phyloP scores from a whole-genome alignment of 169 alveolate species.

The Plasmodium gonderi region DNA sequence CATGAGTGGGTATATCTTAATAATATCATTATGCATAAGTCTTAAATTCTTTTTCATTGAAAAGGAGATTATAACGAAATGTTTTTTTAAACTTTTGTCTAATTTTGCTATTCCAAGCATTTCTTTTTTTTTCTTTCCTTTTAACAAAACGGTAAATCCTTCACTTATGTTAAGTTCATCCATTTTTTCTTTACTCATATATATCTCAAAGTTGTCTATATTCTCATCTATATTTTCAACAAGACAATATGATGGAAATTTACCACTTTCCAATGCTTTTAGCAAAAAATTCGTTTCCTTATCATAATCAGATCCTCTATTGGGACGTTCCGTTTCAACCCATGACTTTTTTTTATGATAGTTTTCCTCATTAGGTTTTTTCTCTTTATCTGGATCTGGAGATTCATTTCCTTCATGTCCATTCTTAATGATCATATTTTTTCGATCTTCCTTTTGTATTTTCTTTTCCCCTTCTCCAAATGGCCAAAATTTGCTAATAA shows the following conservation, averaged over 20 bases:
- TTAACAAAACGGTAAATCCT: slow-evolving; percentile 38
- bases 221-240: slow-evolving; percentile 56
- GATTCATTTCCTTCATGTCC: neutral
- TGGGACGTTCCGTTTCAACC: neutral
- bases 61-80: slow-evolving; percentile 37
- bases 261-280: slow-evolving; percentile 51
- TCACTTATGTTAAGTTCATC: slow-evolving; percentile 27
- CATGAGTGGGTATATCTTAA: slow-evolving; percentile 26
- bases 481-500: neutral
- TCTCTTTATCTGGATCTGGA: neutral
- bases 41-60: slow-evolving; percentile 53
- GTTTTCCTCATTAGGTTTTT: neutral
- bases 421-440: neutral
- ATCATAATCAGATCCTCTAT: neutral
- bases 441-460: neutral
- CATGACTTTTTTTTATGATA: neutral
- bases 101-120: slow-evolving; percentile 31
- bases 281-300: slow-evolving; percentile 29
- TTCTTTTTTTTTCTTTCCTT: slow-evolving; percentile 55
- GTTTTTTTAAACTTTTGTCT: slow-evolving; percentile 4
- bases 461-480: neutral
- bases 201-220: slow-evolving; percentile 49
- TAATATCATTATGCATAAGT: slow-evolving; percentile 60
- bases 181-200: slow-evolving; percentile 47
- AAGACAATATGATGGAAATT: slow-evolving; percentile 47